A percentile compares a stretch with the other conserved stretches of the same genome.
phyloP scores from a whole-genome alignment of 2,329 filamentous ascomycete species.

The Pseudogymnoascus destructans region DNA sequence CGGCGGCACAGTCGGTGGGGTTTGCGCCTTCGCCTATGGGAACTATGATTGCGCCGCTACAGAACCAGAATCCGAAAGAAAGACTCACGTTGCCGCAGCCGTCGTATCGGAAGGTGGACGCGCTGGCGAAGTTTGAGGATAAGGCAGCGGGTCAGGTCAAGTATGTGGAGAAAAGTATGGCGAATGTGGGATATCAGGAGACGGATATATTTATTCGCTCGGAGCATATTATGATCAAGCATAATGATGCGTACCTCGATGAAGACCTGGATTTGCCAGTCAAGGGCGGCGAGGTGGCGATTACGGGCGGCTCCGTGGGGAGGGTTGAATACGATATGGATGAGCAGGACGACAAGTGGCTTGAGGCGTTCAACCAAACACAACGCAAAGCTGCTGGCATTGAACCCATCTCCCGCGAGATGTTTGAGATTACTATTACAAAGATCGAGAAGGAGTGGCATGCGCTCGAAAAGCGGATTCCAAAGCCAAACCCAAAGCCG shows the following conservation, averaged over 20 bases:
- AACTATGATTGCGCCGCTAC: conserved; percentile 58
- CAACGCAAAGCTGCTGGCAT: conserved; percentile 61
- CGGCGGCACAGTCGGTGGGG: conserved; percentile 23
- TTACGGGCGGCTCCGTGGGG: conserved; percentile 45
- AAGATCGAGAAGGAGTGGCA: conserved; percentile 99
- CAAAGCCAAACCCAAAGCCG: conserved; percentile 91
- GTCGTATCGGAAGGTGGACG: conserved; percentile 62
- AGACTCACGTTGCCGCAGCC: conserved; percentile 65
- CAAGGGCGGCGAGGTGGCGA: conserved; percentile 44
- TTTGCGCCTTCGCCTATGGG: conserved; percentile 35
- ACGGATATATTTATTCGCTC: conserved; percentile 78
- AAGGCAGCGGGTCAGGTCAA: conserved; percentile 74
- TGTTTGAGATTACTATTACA: conserved; percentile 96
- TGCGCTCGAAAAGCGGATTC: conserved; percentile 86
- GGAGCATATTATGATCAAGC: conserved; percentile 57
- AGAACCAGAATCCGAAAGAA: conserved; percentile 69
- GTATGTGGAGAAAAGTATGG: conserved; percentile 86
- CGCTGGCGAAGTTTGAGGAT: conserved; percentile 70
- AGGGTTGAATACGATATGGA: conserved; percentile 99
- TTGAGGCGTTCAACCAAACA: conserved; percentile 62
- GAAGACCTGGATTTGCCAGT: conserved; percentile 43
- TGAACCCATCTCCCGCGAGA: conserved; percentile 76
- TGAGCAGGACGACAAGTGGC: conserved; percentile 95
- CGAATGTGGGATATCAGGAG: conserved; percentile 89
- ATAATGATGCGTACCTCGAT: conserved; percentile 44